Base-by-base conservation (phyloP, 495 filamentous ascomycete species). In the Cercophora newfieldiana region DNA sequence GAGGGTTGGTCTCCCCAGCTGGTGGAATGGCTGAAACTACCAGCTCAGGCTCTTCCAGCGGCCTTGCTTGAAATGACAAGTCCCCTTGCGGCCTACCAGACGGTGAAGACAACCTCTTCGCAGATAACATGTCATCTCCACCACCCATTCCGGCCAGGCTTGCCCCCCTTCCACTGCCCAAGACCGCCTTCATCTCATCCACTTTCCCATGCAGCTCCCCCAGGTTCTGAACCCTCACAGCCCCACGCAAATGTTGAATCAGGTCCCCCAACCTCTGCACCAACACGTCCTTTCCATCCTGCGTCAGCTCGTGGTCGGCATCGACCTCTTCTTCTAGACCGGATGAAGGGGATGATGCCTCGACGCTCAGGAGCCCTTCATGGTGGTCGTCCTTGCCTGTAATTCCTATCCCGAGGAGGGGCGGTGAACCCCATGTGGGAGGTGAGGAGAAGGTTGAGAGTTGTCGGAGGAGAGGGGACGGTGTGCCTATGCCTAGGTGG, bases 211-310 rank as follows among this genome's bases (percentile, higher is more conserved):
- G 74, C 47, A 84, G 68, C 30, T 68, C 66, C 21, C 73, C 68
- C 47, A 82, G 66, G 63, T 68, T 68, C 37, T 74, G 73, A 31
- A 51, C 49, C 14, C 68, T 61, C 18, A 67, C 59, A 14, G 69
- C 69, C 19, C 50, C 55, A 61, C 37, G 66, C 1, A 86, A 69
- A 19, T 74, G 74, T 14, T 74, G 65, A 2, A 80, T 77, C 49
- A 86, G 68, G 58, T 82, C 78, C 64, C 78, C 78, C 7, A 86
- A 74, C 50, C 84, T 77, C 56, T 83, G 80, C 8, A 83, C 71
- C 29, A 86, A 69, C 4, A 80, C 79, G 70, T 83, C 79, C 62
- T 78, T 81, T 72, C 78, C 80, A 64, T 81, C 78, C 29, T 78
- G 77, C 14, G 76, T 69, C 61, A 74, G 59, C 16, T 75, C 68